phyloP scores from a whole-genome alignment of 2,329 filamentous ascomycete genomes.

The Colletotrichum sp. region DNA sequence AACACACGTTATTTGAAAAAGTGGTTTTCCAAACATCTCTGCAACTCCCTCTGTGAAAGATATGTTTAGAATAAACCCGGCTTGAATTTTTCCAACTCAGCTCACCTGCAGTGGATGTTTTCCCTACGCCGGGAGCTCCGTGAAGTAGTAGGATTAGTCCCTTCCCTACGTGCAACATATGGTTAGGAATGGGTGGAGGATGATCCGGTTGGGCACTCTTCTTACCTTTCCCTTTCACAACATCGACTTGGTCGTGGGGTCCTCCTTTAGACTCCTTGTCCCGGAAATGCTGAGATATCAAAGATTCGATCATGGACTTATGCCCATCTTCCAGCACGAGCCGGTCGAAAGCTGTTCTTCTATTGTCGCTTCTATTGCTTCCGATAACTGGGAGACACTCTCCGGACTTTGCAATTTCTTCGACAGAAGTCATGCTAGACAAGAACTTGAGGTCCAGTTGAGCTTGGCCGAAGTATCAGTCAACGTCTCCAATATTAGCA shows the following conservation, averaged over 20 bases:
- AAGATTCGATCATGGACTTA: neutral
- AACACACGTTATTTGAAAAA: neutral
- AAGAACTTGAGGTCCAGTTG: neutral
- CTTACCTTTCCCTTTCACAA: neutral
- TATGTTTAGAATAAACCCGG: no score
- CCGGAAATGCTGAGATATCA: neutral
- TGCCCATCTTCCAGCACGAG: neutral
- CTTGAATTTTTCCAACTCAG: neutral
- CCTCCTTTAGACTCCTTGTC: neutral
- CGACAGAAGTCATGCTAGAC: neutral
- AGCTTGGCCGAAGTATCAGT: neutral
- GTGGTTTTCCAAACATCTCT: neutral
- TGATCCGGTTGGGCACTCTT: rapidly evolving
- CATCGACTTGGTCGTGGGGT: neutral
- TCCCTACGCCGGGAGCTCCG: neutral
- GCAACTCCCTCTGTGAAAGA: neutral
- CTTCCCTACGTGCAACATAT: neutral
- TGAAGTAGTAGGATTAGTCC: neutral
- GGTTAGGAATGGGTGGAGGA: neutral
- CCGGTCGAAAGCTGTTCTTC: neutral
- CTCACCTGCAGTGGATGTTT: neutral
- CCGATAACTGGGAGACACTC: neutral
- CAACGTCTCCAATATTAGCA: rapidly evolving
- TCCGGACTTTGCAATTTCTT: no score
- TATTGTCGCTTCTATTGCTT: neutral